These are phyloP conservation scores for Pseudonitzschia multiseries DNA, from an alignment of 108 stramenopile genomes.

Conservation along the genomic window DNA sequence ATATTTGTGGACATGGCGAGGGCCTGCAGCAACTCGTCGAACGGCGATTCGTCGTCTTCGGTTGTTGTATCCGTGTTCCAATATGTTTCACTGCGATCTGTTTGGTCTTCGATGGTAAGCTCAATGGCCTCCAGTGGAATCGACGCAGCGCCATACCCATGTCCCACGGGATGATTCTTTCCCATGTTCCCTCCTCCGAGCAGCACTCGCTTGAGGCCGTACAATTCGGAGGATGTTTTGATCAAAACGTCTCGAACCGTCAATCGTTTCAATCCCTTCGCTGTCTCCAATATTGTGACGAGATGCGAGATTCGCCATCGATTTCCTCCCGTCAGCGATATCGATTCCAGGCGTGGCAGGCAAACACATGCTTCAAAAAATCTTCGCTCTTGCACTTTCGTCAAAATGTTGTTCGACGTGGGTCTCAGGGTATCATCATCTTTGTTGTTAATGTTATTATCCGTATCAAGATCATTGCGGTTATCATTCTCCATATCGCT, in stretches of 20 bases:
- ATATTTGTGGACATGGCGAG: background rate
- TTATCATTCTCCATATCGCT: background rate
- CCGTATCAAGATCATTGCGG: background rate
- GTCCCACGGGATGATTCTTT: background rate
- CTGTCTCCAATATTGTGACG: background rate
- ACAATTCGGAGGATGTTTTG: background rate
- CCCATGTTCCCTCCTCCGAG: background rate
- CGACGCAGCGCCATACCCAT: background rate
- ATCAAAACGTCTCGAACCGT: background rate
- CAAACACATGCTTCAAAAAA: constrained; percentile 8
- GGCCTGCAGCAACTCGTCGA: background rate
- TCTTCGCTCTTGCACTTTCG: background rate
- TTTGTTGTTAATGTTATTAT: background rate
- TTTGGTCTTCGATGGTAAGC: constrained; percentile 8
- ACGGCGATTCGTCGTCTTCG: background rate
- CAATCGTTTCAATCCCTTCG: constrained; percentile 8
- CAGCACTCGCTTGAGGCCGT: background rate
- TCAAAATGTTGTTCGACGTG: background rate
- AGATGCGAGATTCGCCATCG: constrained; percentile 6
- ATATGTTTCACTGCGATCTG: background rate
- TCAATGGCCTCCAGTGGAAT: constrained; percentile 1
- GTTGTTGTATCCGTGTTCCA: no score
- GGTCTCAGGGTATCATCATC: background rate
- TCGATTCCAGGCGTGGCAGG: constrained; percentile 7
- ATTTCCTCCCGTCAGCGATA: constrained; percentile 12